Conservation (phyloP, 1,284 basidiomycete species). For the Blastosporella zonata region DNA sequence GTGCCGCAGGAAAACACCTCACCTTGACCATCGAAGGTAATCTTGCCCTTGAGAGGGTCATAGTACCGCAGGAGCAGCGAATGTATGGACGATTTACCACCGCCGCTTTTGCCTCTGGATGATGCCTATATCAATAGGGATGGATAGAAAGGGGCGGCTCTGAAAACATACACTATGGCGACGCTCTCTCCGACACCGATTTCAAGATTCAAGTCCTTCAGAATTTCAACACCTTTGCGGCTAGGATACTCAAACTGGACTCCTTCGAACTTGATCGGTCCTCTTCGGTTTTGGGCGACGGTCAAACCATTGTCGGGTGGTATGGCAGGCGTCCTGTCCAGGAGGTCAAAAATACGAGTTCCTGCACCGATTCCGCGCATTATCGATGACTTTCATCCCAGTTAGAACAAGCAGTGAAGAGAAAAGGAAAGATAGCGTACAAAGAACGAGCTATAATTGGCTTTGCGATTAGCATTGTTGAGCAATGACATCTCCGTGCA, state of each 20-base stretch:
- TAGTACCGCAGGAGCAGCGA: conserved; percentile 90
- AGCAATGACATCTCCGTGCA: conserved; percentile 15
- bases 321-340: conserved; percentile 79
- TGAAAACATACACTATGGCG: conserved; percentile 77
- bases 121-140: conserved; percentile 4
- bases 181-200: conserved; percentile 83
- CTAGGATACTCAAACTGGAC: conserved; percentile 88
- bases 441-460: conserved; percentile 48
- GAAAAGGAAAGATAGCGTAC: conserved; percentile 35
- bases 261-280: conserved; percentile 73
- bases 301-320: conserved; percentile 58
- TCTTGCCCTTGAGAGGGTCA: conserved; percentile 79
- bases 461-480: conserved; percentile 10
- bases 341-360: conserved; percentile 87
- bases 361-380: conserved; percentile 94
- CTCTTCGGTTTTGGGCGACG: conserved; percentile 56
- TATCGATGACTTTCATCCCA: conserved; percentile 61
- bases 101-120: conserved; percentile 79
- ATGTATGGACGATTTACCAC: conserved; percentile 91
- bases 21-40: conserved; percentile 88
- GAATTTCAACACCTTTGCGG: conserved; percentile 71
- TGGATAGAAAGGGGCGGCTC: not conserved
- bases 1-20: conserved; percentile 6
- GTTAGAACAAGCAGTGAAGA: conserved; percentile 1
- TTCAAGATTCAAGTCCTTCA: conserved; percentile 78